These are phyloP conservation scores for Rhizopogon vesiculosus DNA, from an alignment of 768 basidiomycete species.

Conservation along the genomic window DNA sequence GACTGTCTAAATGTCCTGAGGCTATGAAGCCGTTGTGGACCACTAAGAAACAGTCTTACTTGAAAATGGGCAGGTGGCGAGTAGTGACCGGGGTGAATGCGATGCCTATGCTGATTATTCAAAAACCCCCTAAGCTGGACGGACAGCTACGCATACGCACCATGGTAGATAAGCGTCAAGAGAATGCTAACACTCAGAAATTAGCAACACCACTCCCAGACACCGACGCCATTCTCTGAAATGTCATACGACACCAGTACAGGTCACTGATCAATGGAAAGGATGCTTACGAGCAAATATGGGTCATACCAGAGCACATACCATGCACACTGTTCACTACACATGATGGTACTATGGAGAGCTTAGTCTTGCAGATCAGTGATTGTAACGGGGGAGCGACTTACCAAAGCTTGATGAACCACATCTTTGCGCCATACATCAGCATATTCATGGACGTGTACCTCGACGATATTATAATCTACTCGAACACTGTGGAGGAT, in stretches of 20 bases:
- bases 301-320: constrained; percentile 19
- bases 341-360: constrained; percentile 30
- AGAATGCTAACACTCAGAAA: constrained; percentile 28
- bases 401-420: constrained; percentile 40
- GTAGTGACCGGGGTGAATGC: too few relatives aligned
- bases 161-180: constrained; percentile 21
- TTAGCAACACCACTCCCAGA: constrained; percentile 25
- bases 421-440: constrained; percentile 27
- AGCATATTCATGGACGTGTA: constrained; percentile 31
- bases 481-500: constrained; percentile 24
- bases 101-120: too few relatives aligned
- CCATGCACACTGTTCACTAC: constrained; percentile 25
- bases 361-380: constrained; percentile 26
- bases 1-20: constrained; percentile 33
- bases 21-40: constrained; percentile 18
- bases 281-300: constrained; percentile 29
- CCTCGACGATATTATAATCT: constrained; percentile 32
- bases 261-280: constrained; percentile 23
- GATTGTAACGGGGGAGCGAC: constrained; percentile 32
- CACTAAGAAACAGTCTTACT: constrained; percentile 26
- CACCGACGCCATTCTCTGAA: constrained; percentile 19
- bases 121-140: too few relatives aligned
- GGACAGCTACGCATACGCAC: constrained; percentile 14
- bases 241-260: constrained; percentile 13
- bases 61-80: too few relatives aligned